These are phyloP conservation scores for Cladosporium sp. DNA, from an alignment of 2,329 filamentous ascomycete genomes.

Conservation along the genomic window DNA sequence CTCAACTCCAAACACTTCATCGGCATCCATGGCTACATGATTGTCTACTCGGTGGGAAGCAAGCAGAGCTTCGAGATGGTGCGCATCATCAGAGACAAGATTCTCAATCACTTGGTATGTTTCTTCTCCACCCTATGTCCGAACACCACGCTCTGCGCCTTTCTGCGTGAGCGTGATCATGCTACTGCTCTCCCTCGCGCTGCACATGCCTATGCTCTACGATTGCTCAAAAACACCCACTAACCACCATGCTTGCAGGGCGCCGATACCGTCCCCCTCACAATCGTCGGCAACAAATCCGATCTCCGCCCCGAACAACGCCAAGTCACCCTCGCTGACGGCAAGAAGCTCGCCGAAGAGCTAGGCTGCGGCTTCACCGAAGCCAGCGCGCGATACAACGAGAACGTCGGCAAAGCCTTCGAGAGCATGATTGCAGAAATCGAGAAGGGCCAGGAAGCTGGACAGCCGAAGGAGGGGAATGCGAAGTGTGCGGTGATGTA, in stretches of 20 bases:
- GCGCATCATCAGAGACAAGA: conserved; percentile 92
- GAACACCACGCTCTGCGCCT: neutral
- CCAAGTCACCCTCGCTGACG: conserved; percentile 82
- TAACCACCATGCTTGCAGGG: conserved; percentile 57
- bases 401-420: conserved; percentile 89
- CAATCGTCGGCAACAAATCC: conserved; percentile 95
- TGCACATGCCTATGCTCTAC: no score
- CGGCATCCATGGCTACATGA: conserved; percentile 97
- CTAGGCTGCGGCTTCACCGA: conserved; percentile 93
- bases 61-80: conserved; percentile 97
- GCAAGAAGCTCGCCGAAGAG: conserved; percentile 77
- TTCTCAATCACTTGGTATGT: conserved; percentile 85
- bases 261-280: conserved; percentile 85
- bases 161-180: neutral
- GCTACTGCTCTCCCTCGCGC: neutral
- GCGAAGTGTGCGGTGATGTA: conserved; percentile 87
- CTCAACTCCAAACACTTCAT: conserved; percentile 99
- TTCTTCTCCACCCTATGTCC: neutral
- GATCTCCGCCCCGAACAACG: conserved; percentile 90
- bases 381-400: conserved; percentile 88
- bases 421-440: conserved; percentile 93
- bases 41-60: conserved; percentile 95
- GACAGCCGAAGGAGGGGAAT: conserved; percentile 73
- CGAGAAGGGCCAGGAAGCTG: conserved; percentile 82
- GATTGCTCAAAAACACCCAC: neutral